Evolutionary conservation across 805 yeast species (phyloP).

Genomic region (Candida peoriensis): DNA sequence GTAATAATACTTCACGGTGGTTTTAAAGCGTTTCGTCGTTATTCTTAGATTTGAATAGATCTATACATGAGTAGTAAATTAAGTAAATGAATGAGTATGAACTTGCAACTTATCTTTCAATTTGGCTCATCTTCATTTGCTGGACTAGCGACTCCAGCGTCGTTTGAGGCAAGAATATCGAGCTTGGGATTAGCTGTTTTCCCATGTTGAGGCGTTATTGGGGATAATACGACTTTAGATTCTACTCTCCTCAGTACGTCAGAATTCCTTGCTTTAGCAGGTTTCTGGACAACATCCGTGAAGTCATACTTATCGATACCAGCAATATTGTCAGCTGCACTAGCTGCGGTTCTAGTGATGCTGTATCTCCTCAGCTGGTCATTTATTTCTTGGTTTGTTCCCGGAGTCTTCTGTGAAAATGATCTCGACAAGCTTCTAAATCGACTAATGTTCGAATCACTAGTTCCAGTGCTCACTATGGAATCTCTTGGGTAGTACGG

Average conservation of each 20-base stretch:
- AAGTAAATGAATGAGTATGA: no score
- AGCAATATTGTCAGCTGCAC: constrained; percentile 40
- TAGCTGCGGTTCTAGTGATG: constrained; percentile 37
- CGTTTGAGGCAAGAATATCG: no score
- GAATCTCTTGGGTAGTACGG: not conserved
- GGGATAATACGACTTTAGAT: no score
- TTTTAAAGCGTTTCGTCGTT: no score
- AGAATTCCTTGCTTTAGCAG: constrained; percentile 5
- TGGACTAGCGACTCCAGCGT: no score
- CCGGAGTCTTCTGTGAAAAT: constrained; percentile 16
- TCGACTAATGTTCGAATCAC: not conserved
- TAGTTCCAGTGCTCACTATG: not conserved
- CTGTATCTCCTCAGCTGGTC: constrained; percentile 31
- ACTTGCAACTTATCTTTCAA: no score
- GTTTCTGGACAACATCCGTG: constrained; percentile 13
- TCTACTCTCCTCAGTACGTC: not conserved
- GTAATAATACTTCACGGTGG: no score
- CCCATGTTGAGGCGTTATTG: no score
- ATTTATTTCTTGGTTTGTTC: constrained; percentile 26
- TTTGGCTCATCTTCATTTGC: no score
- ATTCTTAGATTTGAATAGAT: no score
- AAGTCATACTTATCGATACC: constrained; percentile 33
- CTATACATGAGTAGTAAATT: no score
- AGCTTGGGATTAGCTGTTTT: no score
- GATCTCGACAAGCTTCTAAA: constrained; percentile 19